phyloP scores from a whole-genome alignment of 2,329 filamentous ascomycete genomes.

The Pseudogymnoascus verrucosus region DNA sequence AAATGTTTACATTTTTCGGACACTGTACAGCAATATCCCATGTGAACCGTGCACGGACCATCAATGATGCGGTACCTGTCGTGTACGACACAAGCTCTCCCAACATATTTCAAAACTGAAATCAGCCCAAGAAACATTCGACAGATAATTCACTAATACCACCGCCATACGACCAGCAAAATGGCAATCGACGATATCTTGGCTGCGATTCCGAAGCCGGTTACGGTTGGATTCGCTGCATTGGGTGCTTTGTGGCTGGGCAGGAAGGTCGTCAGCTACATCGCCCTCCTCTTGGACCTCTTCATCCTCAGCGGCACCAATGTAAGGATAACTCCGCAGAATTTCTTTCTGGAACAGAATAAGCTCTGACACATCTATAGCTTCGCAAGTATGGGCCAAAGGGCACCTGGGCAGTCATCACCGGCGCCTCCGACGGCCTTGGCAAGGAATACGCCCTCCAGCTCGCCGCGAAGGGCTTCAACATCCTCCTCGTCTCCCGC shows the following conservation, averaged over 20 bases:
- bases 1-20: not conserved
- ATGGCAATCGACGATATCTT: slow-evolving; percentile 26
- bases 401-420: slow-evolving; percentile 90
- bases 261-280: slow-evolving; percentile 48
- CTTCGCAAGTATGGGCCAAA: slow-evolving; percentile 84
- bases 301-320: slow-evolving; percentile 60
- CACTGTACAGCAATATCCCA: not conserved
- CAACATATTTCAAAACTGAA: not conserved
- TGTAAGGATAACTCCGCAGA: slow-evolving; percentile 34
- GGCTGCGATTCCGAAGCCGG: slow-evolving; percentile 35
- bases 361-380: slow-evolving; percentile 28
- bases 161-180: not conserved
- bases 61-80: not conserved
- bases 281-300: slow-evolving; percentile 55
- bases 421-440: slow-evolving; percentile 90
- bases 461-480: slow-evolving; percentile 86
- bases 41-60: not conserved
- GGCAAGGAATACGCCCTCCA: slow-evolving; percentile 94
- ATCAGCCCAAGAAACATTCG: not conserved
- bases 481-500: slow-evolving; percentile 87
- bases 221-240: slow-evolving; percentile 34
- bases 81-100: not conserved
- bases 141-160: not conserved
- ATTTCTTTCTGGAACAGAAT: not conserved
- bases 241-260: slow-evolving; percentile 53